Percentiles rank a stretch among this genome's conserved stretches.
Evolutionary conservation across 2,329 filamentous ascomycete genomes (phyloP).

Genomic region (Pyrenophora tritici-repentis): DNA sequence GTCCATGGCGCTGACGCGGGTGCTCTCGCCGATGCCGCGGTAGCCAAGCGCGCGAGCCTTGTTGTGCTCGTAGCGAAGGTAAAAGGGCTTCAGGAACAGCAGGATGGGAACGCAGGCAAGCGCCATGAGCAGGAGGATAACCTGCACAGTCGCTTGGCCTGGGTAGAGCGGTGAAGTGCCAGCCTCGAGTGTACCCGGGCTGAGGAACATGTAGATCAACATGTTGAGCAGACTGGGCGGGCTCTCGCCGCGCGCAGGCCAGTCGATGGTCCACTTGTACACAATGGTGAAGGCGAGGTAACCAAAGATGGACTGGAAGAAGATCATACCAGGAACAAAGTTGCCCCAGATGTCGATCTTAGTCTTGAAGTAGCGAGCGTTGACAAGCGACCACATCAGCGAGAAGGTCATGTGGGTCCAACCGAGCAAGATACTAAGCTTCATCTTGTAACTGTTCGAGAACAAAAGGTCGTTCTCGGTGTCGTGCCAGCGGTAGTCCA

Average conservation of each 20-base stretch:
- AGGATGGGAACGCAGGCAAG: conserved; percentile 86
- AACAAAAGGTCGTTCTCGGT: conserved; percentile 95
- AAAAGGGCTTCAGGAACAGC: conserved; percentile 94
- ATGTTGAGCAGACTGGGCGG: conserved; percentile 95
- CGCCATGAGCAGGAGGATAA: conserved; percentile 78
- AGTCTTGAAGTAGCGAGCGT: conserved; percentile 91
- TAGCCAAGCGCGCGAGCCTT: conserved; percentile 85
- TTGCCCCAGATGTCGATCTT: conserved; percentile 97
- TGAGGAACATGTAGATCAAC: conserved; percentile 99
- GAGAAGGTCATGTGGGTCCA: conserved; percentile 99
- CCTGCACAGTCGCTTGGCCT: conserved; percentile 77
- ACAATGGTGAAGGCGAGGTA: conserved; percentile 93
- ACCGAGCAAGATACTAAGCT: conserved; percentile 95
- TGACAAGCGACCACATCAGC: conserved; percentile 88
- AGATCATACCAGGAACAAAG: conserved; percentile 97
- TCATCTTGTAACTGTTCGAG: conserved; percentile 99
- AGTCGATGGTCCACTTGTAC: conserved; percentile 96
- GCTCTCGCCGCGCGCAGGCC: conserved; percentile 67
- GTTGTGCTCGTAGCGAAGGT: conserved; percentile 93
- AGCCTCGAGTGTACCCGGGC: conserved; percentile 75
- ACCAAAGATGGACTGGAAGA: conserved; percentile 98
- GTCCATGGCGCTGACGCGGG: conserved; percentile 86
- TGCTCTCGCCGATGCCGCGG: conserved; percentile 87
- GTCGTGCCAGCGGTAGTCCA: conserved; percentile 96
- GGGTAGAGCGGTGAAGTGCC: conserved; percentile 67